These are phyloP conservation scores for Trypanosoma congolense DNA, from an alignment of 208 protist species.

Conservation along the genomic window DNA sequence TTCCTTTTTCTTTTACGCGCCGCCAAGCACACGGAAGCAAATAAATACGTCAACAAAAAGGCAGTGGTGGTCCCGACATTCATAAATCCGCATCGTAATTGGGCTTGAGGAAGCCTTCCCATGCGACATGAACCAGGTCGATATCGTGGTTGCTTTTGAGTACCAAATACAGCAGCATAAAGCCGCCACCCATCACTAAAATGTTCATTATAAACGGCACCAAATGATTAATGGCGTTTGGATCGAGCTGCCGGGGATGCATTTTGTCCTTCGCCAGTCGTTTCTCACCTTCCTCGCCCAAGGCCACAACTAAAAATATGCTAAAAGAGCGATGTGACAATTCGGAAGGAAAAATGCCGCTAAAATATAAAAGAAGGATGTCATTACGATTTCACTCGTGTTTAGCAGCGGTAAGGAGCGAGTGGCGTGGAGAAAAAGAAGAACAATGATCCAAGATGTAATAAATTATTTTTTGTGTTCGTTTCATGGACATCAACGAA, in stretches of 20 bases:
- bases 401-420: too few relatives aligned
- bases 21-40: not conserved
- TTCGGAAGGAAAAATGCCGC: too few relatives aligned
- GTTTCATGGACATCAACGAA: too few relatives aligned
- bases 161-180: slow-evolving; percentile 11
- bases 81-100: slow-evolving; percentile 26
- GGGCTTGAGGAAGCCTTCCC: slow-evolving; percentile 17
- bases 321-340: too few relatives aligned
- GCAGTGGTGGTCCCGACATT: not conserved
- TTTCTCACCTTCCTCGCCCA: too few relatives aligned
- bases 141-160: slow-evolving; percentile 15
- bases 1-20: too few relatives aligned
- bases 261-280: not conserved
- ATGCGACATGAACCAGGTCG: slow-evolving; percentile 15
- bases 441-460: too few relatives aligned
- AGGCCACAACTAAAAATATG: too few relatives aligned
- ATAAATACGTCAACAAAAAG: not conserved
- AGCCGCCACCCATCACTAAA: slow-evolving; percentile 9
- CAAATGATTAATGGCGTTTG: not conserved
- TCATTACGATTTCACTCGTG: too few relatives aligned
- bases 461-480: too few relatives aligned
- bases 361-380: too few relatives aligned
- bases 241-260: not conserved
- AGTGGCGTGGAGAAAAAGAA: too few relatives aligned
- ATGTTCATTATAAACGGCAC: not conserved